phyloP scores from a whole-genome alignment of 192 early-diverging fungal species.

The Phlyctochytrium planicorne region DNA sequence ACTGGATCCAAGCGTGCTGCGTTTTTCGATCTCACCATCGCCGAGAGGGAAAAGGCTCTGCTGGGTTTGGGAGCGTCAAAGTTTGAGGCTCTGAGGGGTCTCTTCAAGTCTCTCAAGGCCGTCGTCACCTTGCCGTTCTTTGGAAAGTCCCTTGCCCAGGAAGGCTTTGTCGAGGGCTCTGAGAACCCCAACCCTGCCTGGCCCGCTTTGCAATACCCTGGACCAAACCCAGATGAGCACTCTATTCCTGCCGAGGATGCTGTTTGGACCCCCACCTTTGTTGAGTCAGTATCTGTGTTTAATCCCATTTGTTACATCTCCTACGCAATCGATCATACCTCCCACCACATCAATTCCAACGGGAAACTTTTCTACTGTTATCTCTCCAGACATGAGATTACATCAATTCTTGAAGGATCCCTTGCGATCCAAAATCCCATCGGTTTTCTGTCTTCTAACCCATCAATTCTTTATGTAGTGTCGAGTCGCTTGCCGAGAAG shows the following conservation, averaged over 20 bases:
- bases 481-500: slow-evolving; percentile 18
- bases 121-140: slow-evolving; percentile 7
- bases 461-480: slow-evolving; percentile 26
- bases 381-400: too few relatives aligned
- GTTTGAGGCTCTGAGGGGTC: slow-evolving; percentile 9
- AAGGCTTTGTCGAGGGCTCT: slow-evolving; percentile 2
- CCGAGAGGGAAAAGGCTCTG: slow-evolving; percentile 10
- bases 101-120: slow-evolving; percentile 21
- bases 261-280: slow-evolving; percentile 55
- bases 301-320: neutral
- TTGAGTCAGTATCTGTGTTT: slow-evolving; percentile 22
- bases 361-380: too few relatives aligned
- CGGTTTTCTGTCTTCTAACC: neutral
- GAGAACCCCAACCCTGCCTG: slow-evolving; percentile 28
- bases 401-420: slow-evolving; percentile 51
- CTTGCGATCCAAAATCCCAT: neutral
- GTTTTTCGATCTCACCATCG: slow-evolving; percentile 6
- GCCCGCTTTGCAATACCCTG: slow-evolving; percentile 54
- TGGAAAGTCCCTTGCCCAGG: slow-evolving; percentile 8
- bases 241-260: slow-evolving; percentile 33
- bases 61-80: slow-evolving; percentile 1
- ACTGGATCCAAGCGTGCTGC: neutral
- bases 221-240: slow-evolving; percentile 44
- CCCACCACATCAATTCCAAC: too few relatives aligned
- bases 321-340: neutral